These are phyloP conservation scores for Tricholoma terreum DNA, from an alignment of 768 basidiomycete species.

Conservation along the genomic window DNA sequence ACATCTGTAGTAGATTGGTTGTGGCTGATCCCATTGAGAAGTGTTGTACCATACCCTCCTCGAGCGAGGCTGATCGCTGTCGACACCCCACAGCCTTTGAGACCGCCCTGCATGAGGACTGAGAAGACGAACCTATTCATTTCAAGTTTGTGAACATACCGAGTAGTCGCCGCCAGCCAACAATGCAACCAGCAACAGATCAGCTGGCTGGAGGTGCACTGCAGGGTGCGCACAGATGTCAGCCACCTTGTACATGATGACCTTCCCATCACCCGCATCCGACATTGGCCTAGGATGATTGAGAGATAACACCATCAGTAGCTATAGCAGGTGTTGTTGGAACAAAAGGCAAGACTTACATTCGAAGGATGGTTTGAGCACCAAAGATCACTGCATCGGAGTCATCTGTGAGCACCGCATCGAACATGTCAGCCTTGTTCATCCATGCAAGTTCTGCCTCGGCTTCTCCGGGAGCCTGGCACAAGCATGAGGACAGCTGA, in stretches of 20 bases:
- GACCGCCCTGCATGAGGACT: too few species aligned
- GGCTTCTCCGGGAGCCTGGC: constrained; percentile 10
- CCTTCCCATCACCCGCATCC: neutral
- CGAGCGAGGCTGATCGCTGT: neutral
- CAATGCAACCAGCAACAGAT: constrained; percentile 4
- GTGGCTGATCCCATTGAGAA: too few species aligned
- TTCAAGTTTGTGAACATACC: too few species aligned
- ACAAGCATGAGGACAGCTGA: neutral
- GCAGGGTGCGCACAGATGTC: neutral
- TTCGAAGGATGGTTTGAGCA: neutral
- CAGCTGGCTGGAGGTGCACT: neutral
- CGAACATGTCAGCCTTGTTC: neutral
- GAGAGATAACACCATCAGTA: too few species aligned
- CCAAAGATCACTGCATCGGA: constrained; percentile 8
- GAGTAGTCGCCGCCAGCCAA: constrained; percentile 6
- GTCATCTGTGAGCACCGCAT: constrained; percentile 7
- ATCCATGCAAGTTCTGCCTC: constrained; percentile 12
- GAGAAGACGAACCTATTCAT: too few species aligned
- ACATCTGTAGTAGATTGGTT: too few species aligned
- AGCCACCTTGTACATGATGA: neutral
- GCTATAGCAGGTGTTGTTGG: too few species aligned
- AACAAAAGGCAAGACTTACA: neutral
- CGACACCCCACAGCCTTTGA: neutral
- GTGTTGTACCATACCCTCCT: neutral
- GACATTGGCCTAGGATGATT: too few species aligned